Percentiles rank a stretch among this genome's conserved stretches.
Evolutionary conservation across 352 stramenopile species (phyloP).

Genomic region (Thalassiosira mediterranea): DNA sequence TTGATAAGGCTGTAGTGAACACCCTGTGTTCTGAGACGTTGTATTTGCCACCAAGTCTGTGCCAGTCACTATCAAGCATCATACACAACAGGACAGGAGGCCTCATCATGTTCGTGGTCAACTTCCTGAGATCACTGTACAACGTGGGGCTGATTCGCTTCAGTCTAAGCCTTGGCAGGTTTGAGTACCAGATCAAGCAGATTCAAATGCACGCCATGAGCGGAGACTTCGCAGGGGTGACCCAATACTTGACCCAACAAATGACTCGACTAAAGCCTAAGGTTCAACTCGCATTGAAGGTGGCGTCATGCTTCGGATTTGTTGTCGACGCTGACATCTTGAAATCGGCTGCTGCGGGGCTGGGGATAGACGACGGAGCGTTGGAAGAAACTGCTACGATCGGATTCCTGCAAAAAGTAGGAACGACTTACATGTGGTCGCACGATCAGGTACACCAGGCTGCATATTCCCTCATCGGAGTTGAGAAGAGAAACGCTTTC

Average conservation of each 20-base stretch:
- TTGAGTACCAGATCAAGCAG: slow-evolving; percentile 6
- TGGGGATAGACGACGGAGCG: not conserved
- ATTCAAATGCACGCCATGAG: slow-evolving; percentile 10
- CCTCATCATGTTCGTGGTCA: slow-evolving; percentile 10
- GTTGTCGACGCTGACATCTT: not conserved
- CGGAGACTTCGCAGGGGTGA: slow-evolving; percentile 1
- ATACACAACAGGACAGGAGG: slow-evolving; percentile 27
- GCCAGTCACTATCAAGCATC: slow-evolving; percentile 5
- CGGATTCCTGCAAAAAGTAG: slow-evolving; percentile 13
- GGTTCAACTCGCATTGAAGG: slow-evolving; percentile 9
- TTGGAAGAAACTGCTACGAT: not conserved
- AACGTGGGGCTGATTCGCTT: slow-evolving; percentile 27
- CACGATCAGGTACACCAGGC: slow-evolving; percentile 16
- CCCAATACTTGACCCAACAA: slow-evolving; percentile 10
- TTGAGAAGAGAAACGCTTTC: not conserved
- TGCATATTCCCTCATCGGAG: slow-evolving; percentile 7
- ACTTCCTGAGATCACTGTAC: slow-evolving; percentile 18
- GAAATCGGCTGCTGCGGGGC: not conserved
- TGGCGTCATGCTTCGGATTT: slow-evolving; percentile 22
- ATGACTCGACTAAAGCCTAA: slow-evolving; percentile 3
- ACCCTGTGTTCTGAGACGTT: slow-evolving; percentile 15
- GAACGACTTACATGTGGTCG: not conserved
- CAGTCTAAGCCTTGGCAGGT: slow-evolving; percentile 6
- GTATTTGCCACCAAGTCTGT: slow-evolving; percentile 13
- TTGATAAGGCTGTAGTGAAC: not conserved